Evolutionary conservation across 2,329 filamentous ascomycete genomes (phyloP).

Genomic region (Tolypocladium tropicale): DNA sequence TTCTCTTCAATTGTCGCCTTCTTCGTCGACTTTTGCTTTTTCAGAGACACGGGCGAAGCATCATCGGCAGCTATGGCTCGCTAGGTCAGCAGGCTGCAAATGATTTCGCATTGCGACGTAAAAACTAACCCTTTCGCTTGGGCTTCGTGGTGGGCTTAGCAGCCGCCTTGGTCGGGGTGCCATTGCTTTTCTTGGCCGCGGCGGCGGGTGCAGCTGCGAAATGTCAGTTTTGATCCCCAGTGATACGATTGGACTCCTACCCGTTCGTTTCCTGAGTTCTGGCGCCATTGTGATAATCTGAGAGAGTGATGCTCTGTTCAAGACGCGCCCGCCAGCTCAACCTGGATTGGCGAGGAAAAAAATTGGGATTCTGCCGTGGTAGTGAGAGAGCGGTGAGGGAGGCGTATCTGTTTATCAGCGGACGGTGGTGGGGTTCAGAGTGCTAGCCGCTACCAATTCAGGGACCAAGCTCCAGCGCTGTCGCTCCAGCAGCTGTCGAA

Average conservation of each 20-base stretch:
- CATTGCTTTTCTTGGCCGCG: slow-evolving; percentile 20
- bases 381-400: slow-evolving; percentile 18
- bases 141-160: slow-evolving; percentile 16
- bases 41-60: slow-evolving; percentile 30
- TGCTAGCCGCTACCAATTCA: background rate
- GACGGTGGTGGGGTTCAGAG: background rate
- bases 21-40: slow-evolving; percentile 35
- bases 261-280: slow-evolving; percentile 30
- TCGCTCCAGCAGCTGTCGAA: background rate
- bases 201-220: slow-evolving; percentile 11
- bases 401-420: slow-evolving; percentile 10
- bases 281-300: slow-evolving; percentile 30
- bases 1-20: slow-evolving; percentile 14
- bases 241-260: slow-evolving; percentile 9
- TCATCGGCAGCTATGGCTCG: slow-evolving; percentile 28
- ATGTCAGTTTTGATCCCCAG: slow-evolving; percentile 6
- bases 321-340: background rate
- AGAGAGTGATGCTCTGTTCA: slow-evolving; percentile 1
- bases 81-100: slow-evolving; percentile 11
- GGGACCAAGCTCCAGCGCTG: background rate
- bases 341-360: slow-evolving; percentile 18
- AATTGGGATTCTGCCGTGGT: slow-evolving; percentile 24
- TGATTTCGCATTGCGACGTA: background rate
- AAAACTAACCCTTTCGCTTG: slow-evolving; percentile 19
- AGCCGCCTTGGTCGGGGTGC: slow-evolving; percentile 7